phyloP scores from a whole-genome alignment of 1,284 basidiomycete genomes.

The Malassezia restricta region DNA sequence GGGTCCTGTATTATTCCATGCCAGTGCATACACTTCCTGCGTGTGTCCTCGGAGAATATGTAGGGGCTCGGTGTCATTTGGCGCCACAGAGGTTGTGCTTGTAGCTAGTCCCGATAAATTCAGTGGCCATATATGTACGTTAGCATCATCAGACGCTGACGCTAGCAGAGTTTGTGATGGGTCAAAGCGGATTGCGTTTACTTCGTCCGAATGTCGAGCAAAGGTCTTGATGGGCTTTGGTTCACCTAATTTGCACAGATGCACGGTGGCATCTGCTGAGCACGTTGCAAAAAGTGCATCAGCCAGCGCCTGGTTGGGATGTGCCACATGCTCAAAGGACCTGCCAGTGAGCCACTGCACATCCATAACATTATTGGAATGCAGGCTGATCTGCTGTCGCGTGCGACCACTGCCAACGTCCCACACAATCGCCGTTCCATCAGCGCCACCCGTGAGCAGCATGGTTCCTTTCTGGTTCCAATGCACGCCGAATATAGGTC shows the following conservation, averaged over 20 bases:
- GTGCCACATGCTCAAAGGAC: neutral
- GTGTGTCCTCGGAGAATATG: constrained; percentile 35
- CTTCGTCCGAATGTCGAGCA: constrained; percentile 42
- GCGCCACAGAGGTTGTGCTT: neutral
- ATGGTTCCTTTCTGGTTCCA: constrained; percentile 44
- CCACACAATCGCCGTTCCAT: constrained; percentile 45
- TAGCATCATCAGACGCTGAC: constrained; percentile 38
- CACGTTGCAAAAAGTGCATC: constrained; percentile 42
- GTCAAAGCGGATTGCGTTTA: constrained; percentile 44
- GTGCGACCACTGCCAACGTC: constrained; percentile 43
- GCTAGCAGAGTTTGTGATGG: constrained; percentile 41
- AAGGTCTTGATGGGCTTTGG: constrained; percentile 37
- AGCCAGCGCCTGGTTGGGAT: constrained; percentile 19
- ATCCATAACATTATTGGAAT: constrained; percentile 41
- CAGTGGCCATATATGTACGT: constrained; percentile 37
- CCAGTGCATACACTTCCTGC: constrained; percentile 39
- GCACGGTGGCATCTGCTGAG: constrained; percentile 42
- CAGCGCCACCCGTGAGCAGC: constrained; percentile 39
- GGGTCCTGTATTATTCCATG: constrained; percentile 37
- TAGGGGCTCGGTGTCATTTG: constrained; percentile 12
- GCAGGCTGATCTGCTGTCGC: constrained; percentile 37
- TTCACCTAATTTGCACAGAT: constrained; percentile 39
- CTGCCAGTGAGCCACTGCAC: constrained; percentile 39
- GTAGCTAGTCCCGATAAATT: constrained; percentile 16
- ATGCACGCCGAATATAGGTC: constrained; percentile 42